These are phyloP conservation scores for Penicillium verhagenii DNA, from an alignment of 495 filamentous ascomycete genomes.

Conservation along the genomic window DNA sequence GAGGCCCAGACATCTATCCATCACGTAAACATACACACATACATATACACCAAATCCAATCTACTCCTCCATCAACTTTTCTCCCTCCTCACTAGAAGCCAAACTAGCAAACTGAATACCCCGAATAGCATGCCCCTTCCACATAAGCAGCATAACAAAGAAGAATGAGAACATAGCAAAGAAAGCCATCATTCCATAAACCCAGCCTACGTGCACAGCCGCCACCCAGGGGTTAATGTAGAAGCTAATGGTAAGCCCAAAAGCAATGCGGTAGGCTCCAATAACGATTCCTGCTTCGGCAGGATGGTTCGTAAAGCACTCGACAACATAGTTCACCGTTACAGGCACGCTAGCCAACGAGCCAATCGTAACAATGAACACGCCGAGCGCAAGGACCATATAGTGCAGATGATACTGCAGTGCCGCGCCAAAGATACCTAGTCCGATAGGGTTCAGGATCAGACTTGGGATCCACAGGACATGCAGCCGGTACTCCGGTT, in stretches of 20 bases:
- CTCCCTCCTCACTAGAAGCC: slow-evolving; percentile 28
- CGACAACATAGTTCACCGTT: slow-evolving; percentile 49
- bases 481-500: slow-evolving; percentile 52
- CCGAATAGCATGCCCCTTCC: slow-evolving; percentile 30
- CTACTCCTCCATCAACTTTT: slow-evolving; percentile 16
- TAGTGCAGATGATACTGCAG: slow-evolving; percentile 50
- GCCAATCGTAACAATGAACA: slow-evolving; percentile 44
- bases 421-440: slow-evolving; percentile 48
- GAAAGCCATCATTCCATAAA: slow-evolving; percentile 53
- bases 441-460: slow-evolving; percentile 45
- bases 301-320: slow-evolving; percentile 43
- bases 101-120: slow-evolving; percentile 22
- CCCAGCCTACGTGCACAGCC: slow-evolving; percentile 48
- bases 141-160: slow-evolving; percentile 34
- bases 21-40: too few relatives aligned
- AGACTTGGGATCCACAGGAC: slow-evolving; percentile 45
- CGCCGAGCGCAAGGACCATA: slow-evolving; percentile 44
- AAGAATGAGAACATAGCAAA: slow-evolving; percentile 41
- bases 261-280: slow-evolving; percentile 40
- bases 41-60: too few relatives aligned
- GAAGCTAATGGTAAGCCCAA: slow-evolving; percentile 48
- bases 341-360: slow-evolving; percentile 42
- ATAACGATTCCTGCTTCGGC: slow-evolving; percentile 42
- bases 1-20: too few relatives aligned
- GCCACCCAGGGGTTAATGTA: slow-evolving; percentile 48